Evolutionary conservation across 2,329 filamentous ascomycete species (phyloP), one percentile per base, ranked within the genome.

Genomic region (Fusarium nisikadoi): DNA sequence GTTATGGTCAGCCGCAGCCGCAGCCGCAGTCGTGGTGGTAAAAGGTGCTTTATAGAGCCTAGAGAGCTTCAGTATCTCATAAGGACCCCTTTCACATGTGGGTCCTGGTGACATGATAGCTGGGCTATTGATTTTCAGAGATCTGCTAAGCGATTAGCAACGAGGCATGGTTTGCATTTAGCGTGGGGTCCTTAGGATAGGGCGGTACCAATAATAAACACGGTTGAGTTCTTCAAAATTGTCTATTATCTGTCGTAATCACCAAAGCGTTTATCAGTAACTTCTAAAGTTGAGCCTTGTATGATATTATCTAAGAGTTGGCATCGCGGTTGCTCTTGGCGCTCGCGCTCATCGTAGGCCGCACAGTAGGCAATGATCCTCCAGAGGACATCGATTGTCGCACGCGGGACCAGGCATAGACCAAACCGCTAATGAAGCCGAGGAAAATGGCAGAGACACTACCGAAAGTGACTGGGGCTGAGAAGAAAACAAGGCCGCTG

Each of bases 401-500:
- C 73, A 97, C 88, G 87, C 87, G 78, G 49, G 79, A 80, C 68
- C 77, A 77, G 8, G 96, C 88, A 77, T 97, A 99, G 27, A 99
- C 93, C 61, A 98, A 89, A 74, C 96, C 96, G 77, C 93, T 96
- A 76, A 98, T 83, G 82, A 98, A 98, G 39, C 95, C 96, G 65
- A 99, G 88, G 68, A 91, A 87, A 78, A 99, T 98, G 76, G 96
- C 96, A 27, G 94, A 94, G 16, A 97, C 93, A 79, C 94, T 96
- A 76, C 94, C 94, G 70, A 98, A 89, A 1, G 96, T 98, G 76
- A 97, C 93, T 1, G 96, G 95, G 1, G 95, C 95, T 70, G 96
- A 90, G 84, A 99, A 99, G 88, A 99, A 99, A 77, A 99, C 84
- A 43, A 99, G 89, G 33, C 96, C 96, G 72, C 92, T 95, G 74